Percentiles rank a stretch among this genome's conserved stretches.
Evolutionary conservation across 1,284 basidiomycete genomes (phyloP).

Genomic region (Sanguinoderma infundibulare): DNA sequence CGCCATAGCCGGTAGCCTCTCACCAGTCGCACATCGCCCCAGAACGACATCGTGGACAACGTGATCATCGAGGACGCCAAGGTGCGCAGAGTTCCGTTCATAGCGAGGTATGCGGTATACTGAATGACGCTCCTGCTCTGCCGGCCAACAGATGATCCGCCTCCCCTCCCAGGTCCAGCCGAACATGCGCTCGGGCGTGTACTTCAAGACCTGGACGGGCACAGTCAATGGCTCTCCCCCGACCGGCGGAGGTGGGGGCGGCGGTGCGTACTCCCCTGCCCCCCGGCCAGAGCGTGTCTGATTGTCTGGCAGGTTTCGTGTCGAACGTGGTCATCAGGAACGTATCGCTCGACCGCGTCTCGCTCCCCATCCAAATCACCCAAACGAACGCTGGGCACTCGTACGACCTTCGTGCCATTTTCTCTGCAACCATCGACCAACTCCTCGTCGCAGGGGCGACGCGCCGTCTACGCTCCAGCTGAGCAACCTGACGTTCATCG

Average conservation of each 20-base stretch:
- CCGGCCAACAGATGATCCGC: constrained; percentile 44
- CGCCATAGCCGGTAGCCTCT: too few species aligned
- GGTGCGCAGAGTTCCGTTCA: constrained; percentile 32
- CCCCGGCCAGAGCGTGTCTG: background rate
- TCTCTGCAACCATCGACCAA: background rate
- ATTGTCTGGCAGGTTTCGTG: constrained; percentile 45
- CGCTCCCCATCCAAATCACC: constrained; percentile 50
- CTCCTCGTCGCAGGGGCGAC: constrained; percentile 43
- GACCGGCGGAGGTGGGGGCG: constrained; percentile 65
- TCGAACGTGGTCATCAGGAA: constrained; percentile 52
- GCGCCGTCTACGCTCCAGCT: constrained; percentile 53
- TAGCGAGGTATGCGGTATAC: too few species aligned
- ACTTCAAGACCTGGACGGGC: constrained; percentile 69
- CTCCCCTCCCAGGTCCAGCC: constrained; percentile 54
- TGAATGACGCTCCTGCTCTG: background rate
- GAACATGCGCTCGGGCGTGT: constrained; percentile 59
- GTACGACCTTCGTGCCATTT: constrained; percentile 35
- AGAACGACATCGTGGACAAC: constrained; percentile 61
- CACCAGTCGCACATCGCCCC: too few species aligned
- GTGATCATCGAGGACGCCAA: constrained; percentile 54
- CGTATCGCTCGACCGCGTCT: constrained; percentile 52
- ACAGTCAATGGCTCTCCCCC: constrained; percentile 58
- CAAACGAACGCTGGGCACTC: constrained; percentile 57
- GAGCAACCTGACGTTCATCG: constrained; percentile 48
- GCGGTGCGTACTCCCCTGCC: constrained; percentile 35